Evolutionary conservation across 1,284 basidiomycete species (phyloP), one percentile per base, ranked within the genome.

Genomic region (Phellopilus nigrolimitatus): DNA sequence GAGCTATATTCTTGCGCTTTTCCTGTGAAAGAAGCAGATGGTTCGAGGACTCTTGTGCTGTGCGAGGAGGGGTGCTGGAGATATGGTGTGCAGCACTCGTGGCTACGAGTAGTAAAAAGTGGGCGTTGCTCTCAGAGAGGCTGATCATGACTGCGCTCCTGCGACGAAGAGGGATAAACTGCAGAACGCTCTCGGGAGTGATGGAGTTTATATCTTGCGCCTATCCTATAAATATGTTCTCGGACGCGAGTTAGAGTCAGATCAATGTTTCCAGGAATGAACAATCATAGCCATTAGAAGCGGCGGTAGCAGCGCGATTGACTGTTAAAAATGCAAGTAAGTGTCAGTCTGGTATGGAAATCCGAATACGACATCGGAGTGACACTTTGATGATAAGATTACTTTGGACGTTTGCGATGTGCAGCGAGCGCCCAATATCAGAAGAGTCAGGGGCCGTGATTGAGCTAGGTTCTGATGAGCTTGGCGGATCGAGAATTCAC

Each of bases 21-120:
- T 43, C 42, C 19, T 38, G 28, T 24, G 24, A 4, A n/a, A 8
- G 43, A 4, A 53, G 22, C 8, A 53, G 31, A 25, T 49, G 51
- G 22, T 36, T 24, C 12, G 51, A 41, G 8, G 51, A 48, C 21
- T 42, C 25, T 17, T 53, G 46, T 8, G 46, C 51, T 21, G 43
- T 36, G 17, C 34, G 38, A 10, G 51, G 51, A 27, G 51, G 51
- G 13, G 51, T 53, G 13, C 44, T 49, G 13, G 51, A 53, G n/a
- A 47, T 43, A 37, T 48, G 38, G 22, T 53, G 51, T 7, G 45
- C 45, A 8, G 47, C 31, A 22, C 27, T 44, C 17, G 51, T 46
- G 28, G 46, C 39, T 6, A 49, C 22, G 15, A 53, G 46, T 2
- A 49, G 17, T 8, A 27, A 22, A 13, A 48, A 22, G 15, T 48